phyloP scores from a whole-genome alignment of 2,329 filamentous ascomycete species.

The Grosmannia serpens region DNA sequence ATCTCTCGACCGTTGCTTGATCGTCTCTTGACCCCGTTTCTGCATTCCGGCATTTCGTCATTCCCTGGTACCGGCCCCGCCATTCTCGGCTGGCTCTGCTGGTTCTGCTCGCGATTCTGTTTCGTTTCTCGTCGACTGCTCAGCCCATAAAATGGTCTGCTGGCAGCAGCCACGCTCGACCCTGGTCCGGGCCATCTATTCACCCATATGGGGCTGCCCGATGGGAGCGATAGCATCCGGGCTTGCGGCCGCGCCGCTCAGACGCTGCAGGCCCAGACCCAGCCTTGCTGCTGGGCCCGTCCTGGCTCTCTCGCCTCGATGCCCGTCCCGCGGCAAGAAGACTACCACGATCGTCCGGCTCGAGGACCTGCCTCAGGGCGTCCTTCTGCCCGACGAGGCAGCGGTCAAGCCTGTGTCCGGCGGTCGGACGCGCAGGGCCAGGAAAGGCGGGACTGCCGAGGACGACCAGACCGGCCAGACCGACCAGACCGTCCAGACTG shows the following conservation, averaged over 20 bases:
- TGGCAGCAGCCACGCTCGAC: background rate
- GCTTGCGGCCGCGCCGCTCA: background rate
- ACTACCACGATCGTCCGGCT: constrained; percentile 41
- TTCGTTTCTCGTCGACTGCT: background rate
- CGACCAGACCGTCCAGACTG: no score
- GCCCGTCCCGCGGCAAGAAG: constrained; percentile 35
- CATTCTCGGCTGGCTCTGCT: background rate
- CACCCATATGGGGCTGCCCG: background rate
- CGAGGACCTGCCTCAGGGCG: constrained; percentile 47
- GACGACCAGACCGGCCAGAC: no score
- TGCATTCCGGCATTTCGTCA: background rate
- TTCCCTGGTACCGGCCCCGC: background rate
- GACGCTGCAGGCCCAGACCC: background rate
- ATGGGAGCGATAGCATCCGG: background rate
- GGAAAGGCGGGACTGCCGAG: background rate
- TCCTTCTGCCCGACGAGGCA: constrained; percentile 22
- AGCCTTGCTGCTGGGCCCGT: background rate
- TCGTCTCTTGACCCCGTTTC: background rate
- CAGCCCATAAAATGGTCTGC: background rate
- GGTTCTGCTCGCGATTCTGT: background rate
- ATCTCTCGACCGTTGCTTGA: background rate
- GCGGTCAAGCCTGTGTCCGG: constrained; percentile 9
- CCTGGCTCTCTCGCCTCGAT: background rate
- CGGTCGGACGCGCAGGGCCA: background rate
- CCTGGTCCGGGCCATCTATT: background rate